phyloP scores from a whole-genome alignment of 2,329 filamentous ascomycete genomes.

The Aspergillus japonicus region DNA sequence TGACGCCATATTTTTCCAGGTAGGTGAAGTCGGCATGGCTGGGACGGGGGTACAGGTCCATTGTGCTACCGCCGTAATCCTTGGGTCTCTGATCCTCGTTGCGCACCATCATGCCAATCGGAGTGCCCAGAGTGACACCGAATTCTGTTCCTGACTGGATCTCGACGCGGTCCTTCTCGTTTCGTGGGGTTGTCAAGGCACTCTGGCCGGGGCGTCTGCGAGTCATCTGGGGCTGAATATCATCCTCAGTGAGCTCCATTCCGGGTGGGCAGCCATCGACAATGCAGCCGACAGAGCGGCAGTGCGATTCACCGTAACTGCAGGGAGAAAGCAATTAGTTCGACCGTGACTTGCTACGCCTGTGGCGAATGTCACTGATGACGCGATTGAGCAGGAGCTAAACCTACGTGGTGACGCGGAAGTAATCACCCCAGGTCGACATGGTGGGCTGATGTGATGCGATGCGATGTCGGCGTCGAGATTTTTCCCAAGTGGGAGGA shows the following conservation, averaged over 20 bases:
- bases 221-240: slow-evolving; percentile 94
- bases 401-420: slow-evolving; percentile 76
- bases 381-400: background rate
- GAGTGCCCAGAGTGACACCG: slow-evolving; percentile 84
- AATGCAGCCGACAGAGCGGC: slow-evolving; percentile 89
- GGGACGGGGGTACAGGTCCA: slow-evolving; percentile 87
- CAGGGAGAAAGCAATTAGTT: background rate
- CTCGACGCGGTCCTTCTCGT: slow-evolving; percentile 87
- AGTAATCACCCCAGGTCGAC: slow-evolving; percentile 84
- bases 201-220: slow-evolving; percentile 86
- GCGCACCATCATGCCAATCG: slow-evolving; percentile 80
- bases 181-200: slow-evolving; percentile 83
- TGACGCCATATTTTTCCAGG: slow-evolving; percentile 93
- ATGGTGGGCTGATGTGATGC: slow-evolving; percentile 50
- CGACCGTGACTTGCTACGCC: background rate
- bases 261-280: slow-evolving; percentile 89
- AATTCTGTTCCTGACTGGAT: slow-evolving; percentile 93
- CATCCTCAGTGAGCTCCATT: slow-evolving; percentile 76
- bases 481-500: background rate
- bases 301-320: slow-evolving; percentile 81
- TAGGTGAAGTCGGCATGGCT: slow-evolving; percentile 97
- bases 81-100: slow-evolving; percentile 92
- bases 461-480: background rate
- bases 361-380: no score
- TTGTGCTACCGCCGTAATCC: slow-evolving; percentile 86